A percentile compares a stretch with the other conserved stretches of the same genome.
Conservation (phyloP, 2,329 filamentous ascomycete genomes). For the Furcasterigmium sp. region DNA sequence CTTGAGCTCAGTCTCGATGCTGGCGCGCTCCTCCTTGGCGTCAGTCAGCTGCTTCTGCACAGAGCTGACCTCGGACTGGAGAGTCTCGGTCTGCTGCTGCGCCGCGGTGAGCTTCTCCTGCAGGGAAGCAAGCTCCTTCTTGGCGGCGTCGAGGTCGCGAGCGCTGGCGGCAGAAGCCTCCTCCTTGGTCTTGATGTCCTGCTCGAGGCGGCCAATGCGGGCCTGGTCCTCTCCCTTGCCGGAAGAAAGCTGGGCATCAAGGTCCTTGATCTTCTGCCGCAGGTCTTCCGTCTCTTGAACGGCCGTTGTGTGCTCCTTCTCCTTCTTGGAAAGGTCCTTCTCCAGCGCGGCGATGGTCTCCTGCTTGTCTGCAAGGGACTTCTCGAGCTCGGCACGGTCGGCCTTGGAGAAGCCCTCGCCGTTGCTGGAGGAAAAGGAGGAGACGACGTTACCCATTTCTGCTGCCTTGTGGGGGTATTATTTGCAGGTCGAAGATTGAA, state of each 20-base stretch:
- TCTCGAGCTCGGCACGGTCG: slow-evolving; percentile 25
- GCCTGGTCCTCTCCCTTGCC: slow-evolving; percentile 25
- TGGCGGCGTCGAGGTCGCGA: slow-evolving; percentile 13
- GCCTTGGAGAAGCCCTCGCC: slow-evolving; percentile 26
- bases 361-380: slow-evolving; percentile 31
- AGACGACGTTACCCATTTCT: slow-evolving; percentile 34
- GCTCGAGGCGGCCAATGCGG: slow-evolving; percentile 26
- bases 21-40: slow-evolving; percentile 25
- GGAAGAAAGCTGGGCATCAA: slow-evolving; percentile 22
- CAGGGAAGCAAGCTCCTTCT: slow-evolving; percentile 22
- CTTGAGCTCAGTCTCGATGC: slow-evolving; percentile 23
- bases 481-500: slow-evolving; percentile 1
- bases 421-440: slow-evolving; percentile 27
- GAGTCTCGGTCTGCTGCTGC: slow-evolving; percentile 21
- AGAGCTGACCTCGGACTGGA: slow-evolving; percentile 24
- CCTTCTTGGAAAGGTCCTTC: slow-evolving; percentile 28
- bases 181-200: slow-evolving; percentile 23
- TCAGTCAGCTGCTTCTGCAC: slow-evolving; percentile 27
- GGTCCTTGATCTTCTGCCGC: slow-evolving; percentile 30
- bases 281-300: slow-evolving; percentile 30
- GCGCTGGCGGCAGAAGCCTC: slow-evolving; percentile 14
- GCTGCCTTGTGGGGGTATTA: background rate
- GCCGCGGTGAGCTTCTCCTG: slow-evolving; percentile 18
- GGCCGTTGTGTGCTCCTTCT: slow-evolving; percentile 26
- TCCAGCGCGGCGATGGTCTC: slow-evolving; percentile 27